Base-by-base conservation (phyloP, 805 yeast species). In the Priceomyces castillae region DNA sequence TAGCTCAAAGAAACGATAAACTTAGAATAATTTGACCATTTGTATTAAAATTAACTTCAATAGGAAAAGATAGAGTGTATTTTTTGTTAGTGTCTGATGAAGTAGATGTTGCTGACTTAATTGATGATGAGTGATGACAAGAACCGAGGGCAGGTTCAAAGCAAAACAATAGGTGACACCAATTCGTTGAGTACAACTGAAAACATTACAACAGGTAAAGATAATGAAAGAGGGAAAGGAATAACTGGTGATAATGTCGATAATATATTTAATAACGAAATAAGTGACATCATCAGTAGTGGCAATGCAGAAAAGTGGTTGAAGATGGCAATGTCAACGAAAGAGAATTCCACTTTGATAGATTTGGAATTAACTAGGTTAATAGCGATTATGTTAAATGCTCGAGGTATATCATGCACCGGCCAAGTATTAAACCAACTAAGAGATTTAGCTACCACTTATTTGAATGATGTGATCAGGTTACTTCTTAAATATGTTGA, bases 401-500 rank as follows among this genome's bases (percentile, higher is more conserved):
- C 62, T 5, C 46, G 56, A 37, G 51, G 52, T 17, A 52, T 57
- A 2, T 40, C 42, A 12, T 57, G 53, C 38, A 42, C 71, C 1
- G 47, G 51, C 15, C 67, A 66, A 25, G 62, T 62, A 33, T 42
- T 69, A 16, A 56, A 54, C 31, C 63, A 59, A 31, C 30, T 67
- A 11, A 54, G 65, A 1, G 61, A 62, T 25, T 51, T 67, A 39
- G 46, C 67, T 4, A 42, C 58, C 11, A 47, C 44, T n/a, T 67
- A 65, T 52, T 56, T 71, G 46, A 52, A 58, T 39, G 64, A 65
- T 12, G 43, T 82, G 42, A 54, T 73, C 7, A 49, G 55, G 2
- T 61, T 71, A 22, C 52, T 84, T 19, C 78, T 77, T 37, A 73
- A 73, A 46, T 59, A 78, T 26, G 71, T 82, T 2, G 81, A 80